These are phyloP conservation scores for Calonectria pteridis DNA, from an alignment of 2,329 filamentous ascomycete genomes.

Conservation along the genomic window DNA sequence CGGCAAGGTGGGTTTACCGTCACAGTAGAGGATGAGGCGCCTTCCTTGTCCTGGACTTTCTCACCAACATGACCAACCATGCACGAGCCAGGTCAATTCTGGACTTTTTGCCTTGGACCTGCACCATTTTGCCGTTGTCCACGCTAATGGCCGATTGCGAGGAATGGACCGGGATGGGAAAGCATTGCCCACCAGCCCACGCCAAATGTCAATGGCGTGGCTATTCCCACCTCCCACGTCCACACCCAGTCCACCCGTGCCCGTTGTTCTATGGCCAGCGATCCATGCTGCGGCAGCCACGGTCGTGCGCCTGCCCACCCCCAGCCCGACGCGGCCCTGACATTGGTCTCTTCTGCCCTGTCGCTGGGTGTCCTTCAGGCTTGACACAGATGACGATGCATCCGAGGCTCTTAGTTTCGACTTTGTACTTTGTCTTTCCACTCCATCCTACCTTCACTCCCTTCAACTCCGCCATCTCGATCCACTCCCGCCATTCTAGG, in stretches of 20 bases:
- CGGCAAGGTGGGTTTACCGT: neutral
- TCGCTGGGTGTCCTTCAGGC: neutral
- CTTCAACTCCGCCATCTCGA: slow-evolving; percentile 21
- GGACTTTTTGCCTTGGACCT: slow-evolving; percentile 8
- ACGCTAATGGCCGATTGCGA: neutral
- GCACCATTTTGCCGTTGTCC: neutral
- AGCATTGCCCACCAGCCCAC: neutral
- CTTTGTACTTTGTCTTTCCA: slow-evolving; percentile 7
- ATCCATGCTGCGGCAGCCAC: slow-evolving; percentile 18
- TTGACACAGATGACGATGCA: slow-evolving; percentile 9
- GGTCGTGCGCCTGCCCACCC: slow-evolving; percentile 1
- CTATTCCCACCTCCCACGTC: slow-evolving; percentile 6
- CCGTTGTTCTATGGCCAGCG: slow-evolving; percentile 1
- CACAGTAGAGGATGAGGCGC: neutral
- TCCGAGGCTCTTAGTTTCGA: neutral
- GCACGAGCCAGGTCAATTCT: neutral
- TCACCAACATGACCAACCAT: neutral
- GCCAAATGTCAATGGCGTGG: neutral
- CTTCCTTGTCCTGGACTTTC: neutral
- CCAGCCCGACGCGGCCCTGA: slow-evolving; percentile 1
- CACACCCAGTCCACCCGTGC: slow-evolving; percentile 6
- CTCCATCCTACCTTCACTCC: neutral
- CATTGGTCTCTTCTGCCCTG: neutral
- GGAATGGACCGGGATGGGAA: slow-evolving; percentile 4
- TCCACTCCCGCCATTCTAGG: slow-evolving; percentile 3